These are phyloP conservation scores for Populus ilicifolia DNA, from an alignment of 345 rosid genomes.

Conservation along the genomic window DNA sequence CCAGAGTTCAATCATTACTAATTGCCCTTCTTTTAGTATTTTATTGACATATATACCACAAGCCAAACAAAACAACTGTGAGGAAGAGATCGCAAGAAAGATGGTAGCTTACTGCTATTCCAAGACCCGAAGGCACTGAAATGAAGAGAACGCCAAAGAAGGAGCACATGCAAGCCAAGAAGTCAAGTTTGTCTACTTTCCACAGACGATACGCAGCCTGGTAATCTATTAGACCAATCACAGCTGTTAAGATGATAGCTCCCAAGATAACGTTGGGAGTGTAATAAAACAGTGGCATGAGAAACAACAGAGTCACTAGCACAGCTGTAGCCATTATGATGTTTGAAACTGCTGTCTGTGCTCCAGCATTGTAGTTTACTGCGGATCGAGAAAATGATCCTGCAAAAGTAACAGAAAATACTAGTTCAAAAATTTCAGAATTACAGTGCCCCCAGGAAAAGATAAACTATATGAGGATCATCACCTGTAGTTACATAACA, in stretches of 20 bases:
- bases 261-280: constrained; percentile 84
- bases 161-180: constrained; percentile 74
- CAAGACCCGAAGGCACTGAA: constrained; percentile 88
- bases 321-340: constrained; percentile 79
- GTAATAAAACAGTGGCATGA: constrained; percentile 91
- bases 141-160: constrained; percentile 93
- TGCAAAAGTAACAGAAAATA: constrained; percentile 22
- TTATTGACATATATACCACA: too few relatives aligned
- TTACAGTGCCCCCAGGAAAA: not conserved
- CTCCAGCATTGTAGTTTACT: constrained; percentile 89
- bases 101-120: constrained; percentile 62
- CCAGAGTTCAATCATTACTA: too few relatives aligned
- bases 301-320: constrained; percentile 80
- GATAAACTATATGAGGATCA: not conserved
- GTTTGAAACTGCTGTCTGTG: constrained; percentile 78
- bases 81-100: not conserved
- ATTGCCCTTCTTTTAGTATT: too few relatives aligned
- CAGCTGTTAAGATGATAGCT: constrained; percentile 90
- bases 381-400: constrained; percentile 97
- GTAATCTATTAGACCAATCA: constrained; percentile 82
- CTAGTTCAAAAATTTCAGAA: not conserved
- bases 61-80: too few relatives aligned
- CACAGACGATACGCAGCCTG: constrained; percentile 59
- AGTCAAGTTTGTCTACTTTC: constrained; percentile 96
- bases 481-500: constrained; percentile 89